phyloP scores from a whole-genome alignment of 495 filamentous ascomycete genomes.

The Xylaria bambusicola region DNA sequence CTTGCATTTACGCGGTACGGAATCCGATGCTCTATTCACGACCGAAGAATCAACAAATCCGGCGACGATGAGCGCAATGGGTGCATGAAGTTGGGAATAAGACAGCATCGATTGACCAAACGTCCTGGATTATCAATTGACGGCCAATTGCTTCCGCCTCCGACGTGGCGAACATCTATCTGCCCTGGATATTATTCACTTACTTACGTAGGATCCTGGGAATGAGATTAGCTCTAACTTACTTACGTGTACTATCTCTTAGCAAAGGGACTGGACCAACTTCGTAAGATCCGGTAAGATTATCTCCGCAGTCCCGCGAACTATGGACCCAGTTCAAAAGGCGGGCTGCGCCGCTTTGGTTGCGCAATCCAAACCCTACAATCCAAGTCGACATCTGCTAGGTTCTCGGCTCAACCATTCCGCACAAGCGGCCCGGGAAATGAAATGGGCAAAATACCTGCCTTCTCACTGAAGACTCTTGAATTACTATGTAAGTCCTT shows the following conservation, averaged over 20 bases:
- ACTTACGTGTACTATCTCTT: neutral
- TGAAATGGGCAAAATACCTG: slow-evolving; percentile 1
- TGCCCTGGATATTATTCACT: neutral
- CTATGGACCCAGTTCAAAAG: neutral
- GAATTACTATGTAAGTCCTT: no score
- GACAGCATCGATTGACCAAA: neutral
- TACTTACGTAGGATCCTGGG: neutral
- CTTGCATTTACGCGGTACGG: slow-evolving; percentile 11
- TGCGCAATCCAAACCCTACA: slow-evolving; percentile 6
- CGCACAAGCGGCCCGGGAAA: neutral
- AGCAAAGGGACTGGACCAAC: no score
- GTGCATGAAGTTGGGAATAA: neutral
- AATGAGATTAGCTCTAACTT: neutral
- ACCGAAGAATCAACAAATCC: no score
- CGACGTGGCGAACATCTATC: neutral
- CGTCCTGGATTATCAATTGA: neutral
- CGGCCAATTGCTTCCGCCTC: no score
- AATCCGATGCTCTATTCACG: no score
- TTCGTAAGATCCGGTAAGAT: slow-evolving; percentile 1
- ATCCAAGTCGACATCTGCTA: no score
- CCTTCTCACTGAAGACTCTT: neutral
- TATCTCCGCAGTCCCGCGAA: slow-evolving; percentile 5
- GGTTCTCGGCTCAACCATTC: no score
- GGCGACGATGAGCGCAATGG: no score
- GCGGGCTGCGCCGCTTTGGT: slow-evolving; percentile 1